Evolutionary conservation across 1,139 yeast genomes (phyloP).

Genomic region (Lodderomyces beijingensis): DNA sequence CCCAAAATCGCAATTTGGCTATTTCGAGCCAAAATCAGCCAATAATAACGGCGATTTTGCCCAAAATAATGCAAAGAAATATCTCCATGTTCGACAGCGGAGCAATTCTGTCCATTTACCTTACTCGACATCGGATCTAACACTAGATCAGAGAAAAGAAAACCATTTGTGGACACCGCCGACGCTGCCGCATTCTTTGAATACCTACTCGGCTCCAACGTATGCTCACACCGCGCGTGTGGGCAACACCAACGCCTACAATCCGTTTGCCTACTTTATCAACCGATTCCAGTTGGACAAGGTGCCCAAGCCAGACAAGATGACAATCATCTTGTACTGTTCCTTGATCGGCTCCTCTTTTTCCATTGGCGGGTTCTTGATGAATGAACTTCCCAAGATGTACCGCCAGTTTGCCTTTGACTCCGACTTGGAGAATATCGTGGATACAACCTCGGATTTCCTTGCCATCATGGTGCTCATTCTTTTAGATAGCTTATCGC

Average conservation of each 20-base stretch:
- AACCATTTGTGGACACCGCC: constrained; percentile 8
- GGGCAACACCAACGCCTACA: constrained; percentile 16
- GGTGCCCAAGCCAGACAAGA: constrained; percentile 32
- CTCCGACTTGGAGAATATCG: constrained; percentile 10
- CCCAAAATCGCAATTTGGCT: background rate
- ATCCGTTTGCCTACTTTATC: constrained; percentile 21
- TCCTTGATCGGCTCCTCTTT: constrained; percentile 32
- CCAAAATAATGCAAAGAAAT: background rate
- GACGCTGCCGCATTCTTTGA: background rate
- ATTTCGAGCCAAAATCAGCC: no score
- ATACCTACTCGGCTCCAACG: background rate
- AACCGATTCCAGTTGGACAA: constrained; percentile 16
- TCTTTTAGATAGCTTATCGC: constrained; percentile 29
- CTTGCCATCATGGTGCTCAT: constrained; percentile 22
- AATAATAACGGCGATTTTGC: background rate
- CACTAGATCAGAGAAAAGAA: constrained; percentile 22
- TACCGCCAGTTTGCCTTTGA: constrained; percentile 8
- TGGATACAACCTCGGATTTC: constrained; percentile 20
- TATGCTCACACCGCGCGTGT: constrained; percentile 15
- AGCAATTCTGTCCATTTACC: constrained; percentile 26
- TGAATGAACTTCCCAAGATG: constrained; percentile 25
- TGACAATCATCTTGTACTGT: constrained; percentile 36
- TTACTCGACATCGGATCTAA: constrained; percentile 31
- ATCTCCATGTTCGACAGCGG: constrained; percentile 21
- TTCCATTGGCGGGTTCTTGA: constrained; percentile 28